Conservation (phyloP, 768 basidiomycete genomes). For the Thelephora aurantiotincta region DNA sequence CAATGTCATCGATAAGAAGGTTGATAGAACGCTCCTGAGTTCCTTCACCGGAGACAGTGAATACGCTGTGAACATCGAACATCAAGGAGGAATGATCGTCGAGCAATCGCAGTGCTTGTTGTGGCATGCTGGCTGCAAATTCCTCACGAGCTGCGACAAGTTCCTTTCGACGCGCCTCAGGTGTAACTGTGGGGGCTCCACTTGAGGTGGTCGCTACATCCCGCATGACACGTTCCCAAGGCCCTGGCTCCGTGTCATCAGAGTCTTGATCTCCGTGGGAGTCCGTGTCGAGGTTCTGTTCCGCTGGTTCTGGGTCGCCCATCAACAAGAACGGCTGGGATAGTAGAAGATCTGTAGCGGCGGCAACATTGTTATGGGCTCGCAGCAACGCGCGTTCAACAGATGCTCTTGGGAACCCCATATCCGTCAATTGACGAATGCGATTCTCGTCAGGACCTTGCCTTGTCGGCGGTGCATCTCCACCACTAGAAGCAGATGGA, state of each 20-base stretch:
- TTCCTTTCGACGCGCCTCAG: conserved; percentile 52
- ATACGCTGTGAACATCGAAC: conserved; percentile 77
- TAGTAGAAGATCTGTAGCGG: conserved; percentile 80
- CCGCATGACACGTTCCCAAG: conserved; percentile 11
- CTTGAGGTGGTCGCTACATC: conserved; percentile 4
- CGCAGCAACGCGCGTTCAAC: conserved; percentile 75
- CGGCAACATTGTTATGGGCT: conserved; percentile 75
- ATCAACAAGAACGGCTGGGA: conserved; percentile 68
- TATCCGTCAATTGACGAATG: conserved; percentile 77
- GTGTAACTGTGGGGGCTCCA: conserved; percentile 12
- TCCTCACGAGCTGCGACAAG: conserved; percentile 54
- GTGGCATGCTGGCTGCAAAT: conserved; percentile 48
- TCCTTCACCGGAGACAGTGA: conserved; percentile 46
- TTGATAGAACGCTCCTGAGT: conserved; percentile 55
- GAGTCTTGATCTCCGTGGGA: conserved; percentile 3
- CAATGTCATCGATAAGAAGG: conserved; percentile 67
- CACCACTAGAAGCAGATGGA: conserved; percentile 13
- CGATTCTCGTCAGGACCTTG: conserved; percentile 57
- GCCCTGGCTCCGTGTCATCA: conserved; percentile 17
- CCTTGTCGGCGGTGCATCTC: conserved; percentile 17
- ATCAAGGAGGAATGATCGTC: conserved; percentile 81
- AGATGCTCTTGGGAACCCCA: conserved; percentile 91
- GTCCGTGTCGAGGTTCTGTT: conserved; percentile 6
- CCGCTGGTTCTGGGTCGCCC: conserved; percentile 42
- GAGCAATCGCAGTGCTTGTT: conserved; percentile 61